A percentile compares a stretch with the other conserved stretches of the same genome.
Conservation (phyloP, 192 early-diverging fungal species). For the Pilaira anomala region DNA sequence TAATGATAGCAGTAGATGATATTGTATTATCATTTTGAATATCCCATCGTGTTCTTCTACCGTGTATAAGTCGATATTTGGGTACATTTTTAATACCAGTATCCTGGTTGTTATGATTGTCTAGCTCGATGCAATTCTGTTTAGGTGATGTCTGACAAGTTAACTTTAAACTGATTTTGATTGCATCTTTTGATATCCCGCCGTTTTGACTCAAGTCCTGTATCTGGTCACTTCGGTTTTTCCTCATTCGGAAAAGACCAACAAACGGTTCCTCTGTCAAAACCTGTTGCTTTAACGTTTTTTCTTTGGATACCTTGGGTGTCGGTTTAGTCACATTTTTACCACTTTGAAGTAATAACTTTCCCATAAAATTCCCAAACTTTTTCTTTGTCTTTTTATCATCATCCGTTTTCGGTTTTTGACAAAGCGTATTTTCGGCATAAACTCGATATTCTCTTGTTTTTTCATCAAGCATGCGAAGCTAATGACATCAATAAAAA, state of each 20-base stretch:
- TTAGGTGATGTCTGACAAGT: not conserved
- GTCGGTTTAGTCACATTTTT: not conserved
- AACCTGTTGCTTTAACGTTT: not conserved
- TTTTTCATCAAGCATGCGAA: constrained; percentile 10
- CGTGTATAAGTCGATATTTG: constrained; percentile 1
- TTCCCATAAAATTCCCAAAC: constrained; percentile 19
- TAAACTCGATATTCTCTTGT: not conserved
- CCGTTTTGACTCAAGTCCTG: not conserved
- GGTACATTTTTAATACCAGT: not conserved
- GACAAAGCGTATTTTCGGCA: not conserved
- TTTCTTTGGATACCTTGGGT: constrained; percentile 1
- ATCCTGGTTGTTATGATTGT: not conserved
- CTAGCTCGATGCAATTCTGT: not conserved
- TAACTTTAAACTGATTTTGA: not conserved
- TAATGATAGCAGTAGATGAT: not conserved
- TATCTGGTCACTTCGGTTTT: constrained; percentile 3
- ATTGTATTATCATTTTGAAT: not conserved
- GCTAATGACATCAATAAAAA: not conserved
- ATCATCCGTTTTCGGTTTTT: not conserved
- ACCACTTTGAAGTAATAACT: constrained; percentile 6
- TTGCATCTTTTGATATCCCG: not conserved
- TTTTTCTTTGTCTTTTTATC: not conserved
- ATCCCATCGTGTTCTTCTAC: constrained; percentile 27
- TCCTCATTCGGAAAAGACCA: constrained; percentile 13
- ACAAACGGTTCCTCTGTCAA: not conserved